Base-by-base conservation (phyloP, 805 yeast species). In the Sugiyamaella lignohabitans region DNA sequence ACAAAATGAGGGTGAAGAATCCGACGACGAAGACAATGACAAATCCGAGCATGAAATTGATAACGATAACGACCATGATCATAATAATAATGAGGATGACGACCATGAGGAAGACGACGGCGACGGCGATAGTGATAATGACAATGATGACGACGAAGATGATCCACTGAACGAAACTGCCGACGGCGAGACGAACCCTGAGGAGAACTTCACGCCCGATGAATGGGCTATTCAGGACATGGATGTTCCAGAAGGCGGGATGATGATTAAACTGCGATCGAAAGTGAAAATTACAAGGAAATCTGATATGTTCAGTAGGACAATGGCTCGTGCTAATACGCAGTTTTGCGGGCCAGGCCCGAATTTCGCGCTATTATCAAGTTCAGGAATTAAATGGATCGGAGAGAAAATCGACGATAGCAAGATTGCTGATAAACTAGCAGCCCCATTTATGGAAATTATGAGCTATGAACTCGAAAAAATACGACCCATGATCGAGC, bases 321-420 rank as follows among this genome's bases (percentile, higher is more conserved):
- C 54, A 11, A 17, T 48, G 39, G 45, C 51, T 24, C 38, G 47
- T 1, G 53, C 53, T 4, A 40, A 29, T 18, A 48, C 18, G 11
- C 42, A 43, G 18, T 40, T 49, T 16, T 37, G 35, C 30, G 21
- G 52, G 21, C 37, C 42, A 21, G 48, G 51, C 8, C 44, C 43
- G 14, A 32, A 44, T 52, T 59, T 73, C 43, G 69, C 75, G 1
- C 50, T 73, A n/a, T 63, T 73, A 40, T 67, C 75, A 4, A 54
- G 61, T 2, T 49, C 55, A 34, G 78, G 79, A 8, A 32, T 74
- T 4, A 54, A 57, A 35, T 71, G 77, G 76, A 51, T 74, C 6
- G 56, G 59, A 8, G 46, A 51, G 17, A 52, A 40, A 40, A 40
- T 54, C 3, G 57, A 53, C n/a, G 57, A 51, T 18, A 23, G 24